phyloP scores from a whole-genome alignment of 2,329 filamentous ascomycete species.

The Elsinoe australis region DNA sequence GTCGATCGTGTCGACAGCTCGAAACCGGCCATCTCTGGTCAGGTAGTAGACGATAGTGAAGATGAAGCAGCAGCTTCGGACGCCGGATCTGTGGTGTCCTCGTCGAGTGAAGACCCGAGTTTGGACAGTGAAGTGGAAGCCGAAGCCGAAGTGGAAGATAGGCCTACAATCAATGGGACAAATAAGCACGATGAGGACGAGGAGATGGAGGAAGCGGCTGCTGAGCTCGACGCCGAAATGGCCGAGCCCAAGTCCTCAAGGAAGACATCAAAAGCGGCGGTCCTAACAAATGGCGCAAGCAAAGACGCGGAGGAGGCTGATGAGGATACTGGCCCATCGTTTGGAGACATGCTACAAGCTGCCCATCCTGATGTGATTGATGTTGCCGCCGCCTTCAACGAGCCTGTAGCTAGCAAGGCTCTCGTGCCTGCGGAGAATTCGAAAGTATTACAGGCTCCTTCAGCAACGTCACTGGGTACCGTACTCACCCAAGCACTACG shows the following conservation, averaged over 20 bases:
- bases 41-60: slow-evolving; percentile 39
- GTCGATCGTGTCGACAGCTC: slow-evolving; percentile 52
- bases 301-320: slow-evolving; percentile 23
- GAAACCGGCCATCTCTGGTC: slow-evolving; percentile 46
- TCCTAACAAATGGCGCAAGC: slow-evolving; percentile 2
- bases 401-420: slow-evolving; percentile 38
- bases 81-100: slow-evolving; percentile 32
- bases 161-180: slow-evolving; percentile 18
- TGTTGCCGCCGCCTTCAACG: slow-evolving; percentile 53
- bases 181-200: slow-evolving; percentile 25
- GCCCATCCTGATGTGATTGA: slow-evolving; percentile 67
- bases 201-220: slow-evolving; percentile 23
- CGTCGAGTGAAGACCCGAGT: slow-evolving; percentile 28
- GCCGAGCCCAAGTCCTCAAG: slow-evolving; percentile 16
- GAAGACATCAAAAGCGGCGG: not conserved
- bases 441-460: slow-evolving; percentile 52
- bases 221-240: slow-evolving; percentile 30
- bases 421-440: slow-evolving; percentile 37
- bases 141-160: slow-evolving; percentile 25
- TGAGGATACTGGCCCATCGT: slow-evolving; percentile 56
- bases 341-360: slow-evolving; percentile 74
- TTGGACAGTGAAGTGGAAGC: slow-evolving; percentile 27
- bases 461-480: slow-evolving; percentile 74
- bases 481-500: slow-evolving; percentile 89
- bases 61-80: slow-evolving; percentile 40